Conservation (phyloP, 164 flowering plant species). For the Liquidambar formosana region DNA sequence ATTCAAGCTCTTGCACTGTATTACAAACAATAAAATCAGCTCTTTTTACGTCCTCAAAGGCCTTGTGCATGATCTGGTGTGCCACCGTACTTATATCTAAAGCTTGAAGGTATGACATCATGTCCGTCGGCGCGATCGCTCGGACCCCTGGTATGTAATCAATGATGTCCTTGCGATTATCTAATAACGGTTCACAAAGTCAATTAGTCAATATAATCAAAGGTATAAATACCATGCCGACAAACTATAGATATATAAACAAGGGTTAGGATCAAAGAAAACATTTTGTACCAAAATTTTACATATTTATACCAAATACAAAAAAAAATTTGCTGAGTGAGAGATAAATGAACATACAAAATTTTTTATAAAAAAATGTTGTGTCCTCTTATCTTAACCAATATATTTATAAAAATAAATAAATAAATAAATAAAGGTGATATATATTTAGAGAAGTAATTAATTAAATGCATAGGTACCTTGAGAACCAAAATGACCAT, state of each 20-base stretch:
- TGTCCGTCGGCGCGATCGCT: slow-evolving; percentile 38
- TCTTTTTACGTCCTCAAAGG: slow-evolving; percentile 37
- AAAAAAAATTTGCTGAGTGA: too few species aligned
- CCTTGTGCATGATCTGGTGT: slow-evolving; percentile 44
- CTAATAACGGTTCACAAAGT: slow-evolving; percentile 17
- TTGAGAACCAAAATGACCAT: slow-evolving; percentile 50
- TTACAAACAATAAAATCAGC: slow-evolving; percentile 54
- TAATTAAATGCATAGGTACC: slow-evolving; percentile 31
- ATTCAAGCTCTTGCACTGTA: slow-evolving; percentile 55
- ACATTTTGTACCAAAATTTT: too few species aligned
- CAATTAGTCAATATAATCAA: not conserved
- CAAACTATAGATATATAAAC: too few species aligned
- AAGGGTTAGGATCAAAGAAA: too few species aligned
- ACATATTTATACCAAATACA: too few species aligned
- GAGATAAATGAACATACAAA: too few species aligned
- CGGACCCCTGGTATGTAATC: slow-evolving; percentile 59
- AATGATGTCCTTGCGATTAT: slow-evolving; percentile 42
- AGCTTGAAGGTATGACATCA: slow-evolving; percentile 52
- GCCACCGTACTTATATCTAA: slow-evolving; percentile 30
- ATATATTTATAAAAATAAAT: too few species aligned
- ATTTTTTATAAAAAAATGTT: too few species aligned
- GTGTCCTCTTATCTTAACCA: too few species aligned
- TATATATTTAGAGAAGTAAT: too few species aligned
- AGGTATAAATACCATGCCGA: too few species aligned
- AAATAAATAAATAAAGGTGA: too few species aligned